Evolutionary conservation across 148 eudicot species (phyloP), one percentile per base, ranked within the genome.

Genomic region (Cornus suecica): DNA sequence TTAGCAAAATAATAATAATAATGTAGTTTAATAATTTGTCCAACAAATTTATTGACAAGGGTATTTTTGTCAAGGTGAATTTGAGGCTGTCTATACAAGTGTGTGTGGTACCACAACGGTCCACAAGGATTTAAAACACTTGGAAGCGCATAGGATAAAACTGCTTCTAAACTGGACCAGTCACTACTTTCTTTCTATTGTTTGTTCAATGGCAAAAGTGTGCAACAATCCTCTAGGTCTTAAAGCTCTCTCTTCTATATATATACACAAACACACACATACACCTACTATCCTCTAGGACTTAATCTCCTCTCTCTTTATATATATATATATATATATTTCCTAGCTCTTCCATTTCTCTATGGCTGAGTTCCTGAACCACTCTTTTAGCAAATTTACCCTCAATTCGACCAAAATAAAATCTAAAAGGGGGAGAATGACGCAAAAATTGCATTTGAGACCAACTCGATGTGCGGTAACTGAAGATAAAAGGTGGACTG

Each of bases 361-460:
- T 76, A 89, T 91, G 98, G 83, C 86, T 10, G 80, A 86, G 66
- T 32, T 85, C 62, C 7, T 91, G 68, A 84, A 80, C 68, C 65
- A 68, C 67, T 75, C 81, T 54, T 76, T 83, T 66, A 81, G 74
- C 72, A 85, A 77, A 42, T 76, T 82, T 20, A 66, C 82, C 7
- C 68, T 83, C 24, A 80, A 70, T 75, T 74, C 84, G 56, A 37
- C 72, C 56, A 83, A 63, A 56, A 62, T 68, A 68, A 84, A 20
- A 86, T 83, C 77, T 77, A 37, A 24, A 69, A 78, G 81, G 62
- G 68, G 45, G 22, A 30, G 58, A 66, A 79, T 65, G 61, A 41
- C 51, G 16, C 82, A 72, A 26, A 76, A 74, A 41, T 34, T 77
- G 76, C 72, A 72, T 66, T 74, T 60, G 10, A 86, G 83, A 74